A percentile compares a stretch with the other conserved stretches of the same genome.
Evolutionary conservation across 768 basidiomycete species (phyloP).

Genomic region (Mycena rosella): DNA sequence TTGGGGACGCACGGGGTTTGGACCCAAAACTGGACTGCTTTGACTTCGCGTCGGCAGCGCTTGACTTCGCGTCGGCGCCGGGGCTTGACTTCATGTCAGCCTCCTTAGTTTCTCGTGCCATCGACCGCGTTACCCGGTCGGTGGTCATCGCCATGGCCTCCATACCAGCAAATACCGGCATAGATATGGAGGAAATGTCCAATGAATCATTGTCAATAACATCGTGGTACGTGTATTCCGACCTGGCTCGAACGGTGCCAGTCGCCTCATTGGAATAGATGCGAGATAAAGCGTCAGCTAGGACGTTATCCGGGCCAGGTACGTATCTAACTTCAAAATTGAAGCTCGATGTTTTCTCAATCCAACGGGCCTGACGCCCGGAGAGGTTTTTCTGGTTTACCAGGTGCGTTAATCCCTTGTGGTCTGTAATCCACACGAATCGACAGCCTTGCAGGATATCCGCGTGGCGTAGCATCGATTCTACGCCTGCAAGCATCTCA

Average conservation of each 20-base stretch:
- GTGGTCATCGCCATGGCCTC: too few species aligned
- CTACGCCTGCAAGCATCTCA: background rate
- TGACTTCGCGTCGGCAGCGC: too few species aligned
- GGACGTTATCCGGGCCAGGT: background rate
- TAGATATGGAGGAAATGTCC: too few species aligned
- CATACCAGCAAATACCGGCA: too few species aligned
- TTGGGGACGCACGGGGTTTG: too few species aligned
- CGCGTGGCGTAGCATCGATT: background rate
- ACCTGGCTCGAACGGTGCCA: background rate
- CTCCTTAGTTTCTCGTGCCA: too few species aligned
- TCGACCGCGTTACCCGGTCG: too few species aligned
- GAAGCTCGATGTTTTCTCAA: background rate
- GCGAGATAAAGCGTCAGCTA: background rate
- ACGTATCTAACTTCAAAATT: background rate
- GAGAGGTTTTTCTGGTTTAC: background rate
- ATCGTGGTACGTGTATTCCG: constrained; percentile 6
- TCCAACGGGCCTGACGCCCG: background rate
- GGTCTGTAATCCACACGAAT: background rate
- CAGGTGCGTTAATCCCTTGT: background rate
- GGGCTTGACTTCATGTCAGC: too few species aligned
- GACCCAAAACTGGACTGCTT: too few species aligned
- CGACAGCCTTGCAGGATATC: background rate
- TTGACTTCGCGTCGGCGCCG: too few species aligned
- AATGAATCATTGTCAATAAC: background rate
- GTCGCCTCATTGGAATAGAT: constrained; percentile 3